Evolutionary conservation across 1,284 basidiomycete species (phyloP).

Genomic region (Paramarasmius palmivorus): DNA sequence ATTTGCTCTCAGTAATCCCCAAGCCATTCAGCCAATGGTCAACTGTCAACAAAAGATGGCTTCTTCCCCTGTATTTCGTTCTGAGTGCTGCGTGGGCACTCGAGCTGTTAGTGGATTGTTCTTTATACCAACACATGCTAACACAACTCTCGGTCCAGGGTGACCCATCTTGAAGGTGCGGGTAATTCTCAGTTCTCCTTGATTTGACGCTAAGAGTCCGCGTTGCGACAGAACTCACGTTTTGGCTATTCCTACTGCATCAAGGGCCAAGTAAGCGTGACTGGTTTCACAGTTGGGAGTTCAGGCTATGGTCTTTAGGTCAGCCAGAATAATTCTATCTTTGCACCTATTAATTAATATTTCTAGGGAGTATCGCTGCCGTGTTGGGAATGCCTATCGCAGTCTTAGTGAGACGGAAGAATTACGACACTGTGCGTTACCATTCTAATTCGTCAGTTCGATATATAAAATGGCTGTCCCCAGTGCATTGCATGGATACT

Average conservation of each 20-base stretch:
- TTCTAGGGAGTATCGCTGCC: slow-evolving; percentile 57
- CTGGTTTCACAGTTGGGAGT: slow-evolving; percentile 74
- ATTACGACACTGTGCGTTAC: slow-evolving; percentile 53
- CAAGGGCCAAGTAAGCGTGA: slow-evolving; percentile 65
- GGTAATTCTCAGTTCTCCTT: neutral
- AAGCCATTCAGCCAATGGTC: slow-evolving; percentile 54
- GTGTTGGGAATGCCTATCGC: slow-evolving; percentile 70
- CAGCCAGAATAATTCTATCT: slow-evolving; percentile 19
- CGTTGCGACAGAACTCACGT: slow-evolving; percentile 66
- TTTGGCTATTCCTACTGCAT: slow-evolving; percentile 76
- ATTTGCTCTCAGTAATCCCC: slow-evolving; percentile 1
- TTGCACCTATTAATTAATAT: slow-evolving; percentile 13
- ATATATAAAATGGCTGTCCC: slow-evolving; percentile 1
- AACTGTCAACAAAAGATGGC: slow-evolving; percentile 43
- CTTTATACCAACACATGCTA: slow-evolving; percentile 5
- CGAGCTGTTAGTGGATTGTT: slow-evolving; percentile 56
- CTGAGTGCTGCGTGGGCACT: slow-evolving; percentile 71
- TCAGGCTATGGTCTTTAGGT: slow-evolving; percentile 62
- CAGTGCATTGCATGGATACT: slow-evolving; percentile 72
- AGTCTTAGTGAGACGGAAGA: slow-evolving; percentile 52
- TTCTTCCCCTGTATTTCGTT: slow-evolving; percentile 66
- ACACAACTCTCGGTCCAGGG: slow-evolving; percentile 36
- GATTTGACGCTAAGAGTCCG: slow-evolving; percentile 8
- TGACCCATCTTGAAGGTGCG: slow-evolving; percentile 77
- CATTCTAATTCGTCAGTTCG: slow-evolving; percentile 1